These are phyloP conservation scores for Lentinus tigrinus DNA, from an alignment of 768 basidiomycete genomes.

Conservation along the genomic window DNA sequence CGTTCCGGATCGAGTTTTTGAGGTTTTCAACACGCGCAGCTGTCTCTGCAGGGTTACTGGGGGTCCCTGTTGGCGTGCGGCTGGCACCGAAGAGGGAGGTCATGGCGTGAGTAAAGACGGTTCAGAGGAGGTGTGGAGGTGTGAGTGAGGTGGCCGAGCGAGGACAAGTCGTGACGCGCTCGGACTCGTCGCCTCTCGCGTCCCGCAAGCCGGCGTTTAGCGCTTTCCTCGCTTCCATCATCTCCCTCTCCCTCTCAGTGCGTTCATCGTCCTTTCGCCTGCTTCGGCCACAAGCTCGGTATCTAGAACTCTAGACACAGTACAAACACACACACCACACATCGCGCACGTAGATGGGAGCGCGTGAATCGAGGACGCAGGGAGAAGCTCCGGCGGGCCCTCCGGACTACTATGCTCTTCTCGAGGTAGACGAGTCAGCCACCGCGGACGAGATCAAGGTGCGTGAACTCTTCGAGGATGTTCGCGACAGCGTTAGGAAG, in stretches of 20 bases:
- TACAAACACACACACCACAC: background rate
- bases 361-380: slow-evolving; percentile 57
- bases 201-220: no score
- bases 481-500: background rate
- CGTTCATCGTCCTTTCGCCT: background rate
- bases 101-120: slow-evolving; percentile 7
- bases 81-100: slow-evolving; percentile 23
- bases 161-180: background rate
- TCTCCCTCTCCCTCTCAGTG: background rate
- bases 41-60: slow-evolving; percentile 31
- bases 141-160: background rate
- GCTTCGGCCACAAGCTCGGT: background rate
- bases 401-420: slow-evolving; percentile 78
- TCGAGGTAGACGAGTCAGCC: slow-evolving; percentile 80
- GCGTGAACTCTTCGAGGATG: slow-evolving; percentile 12
- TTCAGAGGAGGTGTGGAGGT: background rate
- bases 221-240: background rate
- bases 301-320: background rate
- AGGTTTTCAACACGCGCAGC: slow-evolving; percentile 40
- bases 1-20: slow-evolving; percentile 65
- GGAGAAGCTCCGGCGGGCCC: slow-evolving; percentile 23
- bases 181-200: no score
- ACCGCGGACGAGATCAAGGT: slow-evolving; percentile 90
- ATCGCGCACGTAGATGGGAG: slow-evolving; percentile 53
- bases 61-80: background rate